A percentile compares a stretch with the other conserved stretches of the same genome.
Conservation (phyloP, 805 yeast genomes). For the Metschnikowia hibisci region DNA sequence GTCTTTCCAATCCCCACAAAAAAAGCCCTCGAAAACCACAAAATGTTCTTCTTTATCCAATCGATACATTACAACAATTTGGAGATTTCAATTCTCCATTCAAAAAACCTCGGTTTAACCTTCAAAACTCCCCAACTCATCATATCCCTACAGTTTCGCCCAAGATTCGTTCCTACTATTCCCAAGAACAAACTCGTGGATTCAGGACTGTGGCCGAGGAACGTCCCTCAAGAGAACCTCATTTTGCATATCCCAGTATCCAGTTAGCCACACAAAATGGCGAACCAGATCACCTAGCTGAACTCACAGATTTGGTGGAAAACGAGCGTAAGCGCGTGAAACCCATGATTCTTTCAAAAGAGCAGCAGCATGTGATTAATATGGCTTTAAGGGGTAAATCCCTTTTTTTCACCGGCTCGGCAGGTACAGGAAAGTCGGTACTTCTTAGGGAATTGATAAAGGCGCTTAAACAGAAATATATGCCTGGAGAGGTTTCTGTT, state of each 20-base stretch:
- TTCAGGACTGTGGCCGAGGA: constrained; percentile 5
- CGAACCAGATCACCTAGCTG: background rate
- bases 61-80: background rate
- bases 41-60: background rate
- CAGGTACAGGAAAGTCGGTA: constrained; percentile 85
- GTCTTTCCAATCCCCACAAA: background rate
- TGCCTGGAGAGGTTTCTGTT: constrained; percentile 58
- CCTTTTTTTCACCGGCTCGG: constrained; percentile 77
- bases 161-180: constrained; percentile 10
- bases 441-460: constrained; percentile 61
- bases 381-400: constrained; percentile 53
- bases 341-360: constrained; percentile 42
- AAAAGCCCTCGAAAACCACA: background rate
- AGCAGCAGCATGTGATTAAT: constrained; percentile 63
- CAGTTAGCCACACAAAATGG: constrained; percentile 25
- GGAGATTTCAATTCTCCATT: background rate
- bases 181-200: constrained; percentile 13
- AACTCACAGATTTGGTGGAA: background rate
- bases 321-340: constrained; percentile 26
- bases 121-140: background rate
- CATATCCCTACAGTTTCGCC: background rate
- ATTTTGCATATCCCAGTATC: constrained; percentile 21
- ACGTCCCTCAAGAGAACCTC: background rate
- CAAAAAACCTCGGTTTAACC: background rate
- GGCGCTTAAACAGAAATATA: constrained; percentile 30